phyloP scores from a whole-genome alignment of 2,329 filamentous ascomycete genomes.

The Claviceps humidiphila region DNA sequence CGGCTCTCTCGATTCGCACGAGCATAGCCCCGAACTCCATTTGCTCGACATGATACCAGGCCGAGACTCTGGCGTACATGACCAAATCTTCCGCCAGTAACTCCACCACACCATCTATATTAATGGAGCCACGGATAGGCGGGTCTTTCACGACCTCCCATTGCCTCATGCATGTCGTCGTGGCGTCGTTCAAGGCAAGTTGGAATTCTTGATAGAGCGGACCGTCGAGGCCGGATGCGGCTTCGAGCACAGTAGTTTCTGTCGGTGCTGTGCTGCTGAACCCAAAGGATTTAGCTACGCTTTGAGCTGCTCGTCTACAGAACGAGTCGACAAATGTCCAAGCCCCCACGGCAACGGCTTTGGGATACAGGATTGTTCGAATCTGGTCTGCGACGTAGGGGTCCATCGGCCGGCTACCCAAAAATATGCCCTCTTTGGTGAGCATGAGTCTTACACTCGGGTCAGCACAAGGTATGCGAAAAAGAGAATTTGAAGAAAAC shows the following conservation, averaged over 20 bases:
- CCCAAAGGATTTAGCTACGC: conserved; percentile 33
- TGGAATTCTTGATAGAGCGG: conserved; percentile 23
- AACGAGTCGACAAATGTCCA: conserved; percentile 40
- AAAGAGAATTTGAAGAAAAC: background rate
- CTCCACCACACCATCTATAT: conserved; percentile 41
- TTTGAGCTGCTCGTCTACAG: conserved; percentile 28
- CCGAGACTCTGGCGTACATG: conserved; percentile 37
- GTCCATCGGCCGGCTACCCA: conserved; percentile 35
- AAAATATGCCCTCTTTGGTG: conserved; percentile 33
- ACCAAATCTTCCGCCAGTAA: conserved; percentile 31
- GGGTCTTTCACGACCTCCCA: conserved; percentile 30
- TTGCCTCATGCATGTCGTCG: conserved; percentile 26
- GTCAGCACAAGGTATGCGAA: conserved; percentile 4
- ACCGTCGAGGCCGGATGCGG: conserved; percentile 13
- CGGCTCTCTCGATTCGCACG: too few relatives aligned
- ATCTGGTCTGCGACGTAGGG: conserved; percentile 30
- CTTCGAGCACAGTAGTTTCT: conserved; percentile 15
- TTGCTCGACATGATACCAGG: conserved; percentile 44
- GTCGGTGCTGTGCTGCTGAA: conserved; percentile 16
- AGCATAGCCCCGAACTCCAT: conserved; percentile 26
- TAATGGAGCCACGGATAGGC: conserved; percentile 37
- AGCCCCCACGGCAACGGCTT: conserved; percentile 33
- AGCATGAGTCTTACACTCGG: conserved; percentile 30
- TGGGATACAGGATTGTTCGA: conserved; percentile 39
- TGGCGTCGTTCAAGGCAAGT: conserved; percentile 19